Base-by-base conservation (phyloP, 164 flowering plant genomes). In the Sedum album region DNA sequence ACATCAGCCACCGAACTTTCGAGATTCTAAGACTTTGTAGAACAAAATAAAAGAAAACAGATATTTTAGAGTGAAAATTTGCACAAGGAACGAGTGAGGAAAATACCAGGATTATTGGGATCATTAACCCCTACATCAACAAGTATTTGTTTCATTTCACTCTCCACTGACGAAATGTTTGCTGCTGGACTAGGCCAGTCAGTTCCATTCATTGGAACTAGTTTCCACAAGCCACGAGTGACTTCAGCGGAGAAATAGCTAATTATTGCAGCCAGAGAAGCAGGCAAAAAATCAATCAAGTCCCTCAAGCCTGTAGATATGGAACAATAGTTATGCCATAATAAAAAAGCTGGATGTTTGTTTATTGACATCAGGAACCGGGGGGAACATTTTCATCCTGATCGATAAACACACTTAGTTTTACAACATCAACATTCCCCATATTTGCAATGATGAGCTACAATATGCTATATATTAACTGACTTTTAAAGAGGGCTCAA, bases 121-220 rank as follows among this genome's bases (percentile, higher is more conserved):
- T 79, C 71, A 71, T 78, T 72, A 70, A 93, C 91, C 31, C 96
- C 97, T 46, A 81, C 84, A 71, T 83, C 84, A 60, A 89, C 81
- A 25, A 93, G 84, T 68, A 91, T 81, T 79, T 83, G 86, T 62
- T 83, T 83, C 36, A 91, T 84, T 77, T 88, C 90, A 66, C 84
- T 79, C 73, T 91, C 93, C 66, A 93, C 76, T 30, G 75, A 65
- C 26, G 76, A 75, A 74, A 91, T 81, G 68, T 78, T 85, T 48
- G 90, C 91, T 39, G 93, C 93, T 60, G 98, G 98, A 79, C 93
- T 94, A 60, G 98, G 98, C 98, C 98, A 94, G 70, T 93, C 98
- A 31, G 74, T 81, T 75, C 98, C 98, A 83, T 93, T 91, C 98
- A 93, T 93, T 17, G 73, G 60, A 73, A 85, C 98, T 42, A 84